Evolutionary conservation across 2,329 filamentous ascomycete species (phyloP), one percentile per base, ranked within the genome.

Genomic region (Penicillium digitatum): DNA sequence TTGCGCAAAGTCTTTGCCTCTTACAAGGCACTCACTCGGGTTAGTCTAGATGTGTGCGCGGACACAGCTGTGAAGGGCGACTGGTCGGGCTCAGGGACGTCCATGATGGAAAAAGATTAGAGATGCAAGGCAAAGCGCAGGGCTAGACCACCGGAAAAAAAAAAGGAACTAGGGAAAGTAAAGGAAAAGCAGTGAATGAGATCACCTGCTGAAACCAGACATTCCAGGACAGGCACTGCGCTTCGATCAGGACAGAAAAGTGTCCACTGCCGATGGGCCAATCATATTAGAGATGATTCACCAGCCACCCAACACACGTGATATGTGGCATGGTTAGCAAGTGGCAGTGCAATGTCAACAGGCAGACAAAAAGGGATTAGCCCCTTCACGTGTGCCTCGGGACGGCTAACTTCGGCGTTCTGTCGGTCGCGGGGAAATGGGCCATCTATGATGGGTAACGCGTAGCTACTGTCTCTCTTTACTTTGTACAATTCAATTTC

Each of bases 31-130:
- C 76, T 63, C 66, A 78, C 76, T 60, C 75, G 70, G 42, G 74
- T 64, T 58, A 78, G 57, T 57, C 67, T 74, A 39, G 75, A 78
- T 50, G 91, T 95, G 68, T 96, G 93, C 71, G 88, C 86, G 66
- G 86, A 88, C 71, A 96, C 90, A 62, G 90, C 88, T 70, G 87
- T 89, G 78, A 96, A 96, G 78, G 92, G 90, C 75, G 90, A 95
- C 78, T 89, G 85, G 47, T 96, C 90, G 60, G 90, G 87, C 79
- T 95, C 90, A 59, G 87, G 82, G 68, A 86, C 86, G 79, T 96
- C 90, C 92, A 96, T 96, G 56, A 62, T 72, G 63, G 66, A 52
- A 48, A 43, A 26, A n/a, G n/a, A 32, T 31, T 22, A 39, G 29
- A 57, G 43, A 40, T 42, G 43, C 40, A 2, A 5, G 20, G 22